Percentiles rank a stretch among this genome's conserved stretches.
Evolutionary conservation across 495 filamentous ascomycete species (phyloP).

Genomic region (Penicillium dipodomyicola): DNA sequence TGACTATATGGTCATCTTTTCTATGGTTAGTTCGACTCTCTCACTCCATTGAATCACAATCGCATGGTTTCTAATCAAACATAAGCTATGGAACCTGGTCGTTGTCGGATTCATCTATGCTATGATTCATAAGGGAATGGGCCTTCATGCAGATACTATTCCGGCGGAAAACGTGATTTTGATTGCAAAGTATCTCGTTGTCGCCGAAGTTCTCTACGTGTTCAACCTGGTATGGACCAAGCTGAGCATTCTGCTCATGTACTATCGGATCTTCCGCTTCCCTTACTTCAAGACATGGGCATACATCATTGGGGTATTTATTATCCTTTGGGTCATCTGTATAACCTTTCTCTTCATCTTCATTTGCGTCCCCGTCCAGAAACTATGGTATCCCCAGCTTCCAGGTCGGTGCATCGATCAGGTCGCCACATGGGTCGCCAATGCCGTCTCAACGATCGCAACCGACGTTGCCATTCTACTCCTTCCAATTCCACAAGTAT

Average conservation of each 20-base stretch:
- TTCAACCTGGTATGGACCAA: conserved; percentile 41
- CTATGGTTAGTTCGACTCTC: conserved; percentile 32
- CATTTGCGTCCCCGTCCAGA: conserved; percentile 44
- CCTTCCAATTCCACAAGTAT: conserved; percentile 44
- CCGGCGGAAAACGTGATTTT: conserved; percentile 12
- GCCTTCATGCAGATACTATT: background rate
- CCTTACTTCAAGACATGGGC: conserved; percentile 36
- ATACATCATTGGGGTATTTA: conserved; percentile 37
- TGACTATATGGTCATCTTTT: conserved; percentile 39
- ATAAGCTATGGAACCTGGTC: background rate
- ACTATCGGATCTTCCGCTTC: conserved; percentile 43
- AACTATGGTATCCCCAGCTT: conserved; percentile 35
- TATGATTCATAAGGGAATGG: background rate
- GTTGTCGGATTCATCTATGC: background rate
- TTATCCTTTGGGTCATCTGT: conserved; percentile 40
- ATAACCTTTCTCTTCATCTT: conserved; percentile 45
- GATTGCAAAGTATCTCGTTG: conserved; percentile 37
- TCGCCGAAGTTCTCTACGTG: conserved; percentile 41
- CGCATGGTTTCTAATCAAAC: background rate
- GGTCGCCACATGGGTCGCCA: conserved; percentile 41
- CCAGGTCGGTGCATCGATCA: conserved; percentile 22
- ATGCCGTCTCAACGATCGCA: conserved; percentile 47
- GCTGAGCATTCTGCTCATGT: conserved; percentile 39
- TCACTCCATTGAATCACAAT: background rate
- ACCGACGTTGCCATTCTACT: conserved; percentile 46